These are phyloP conservation scores for Phlebiopsis flavidoalba DNA, from an alignment of 768 basidiomycete species.

Conservation along the genomic window DNA sequence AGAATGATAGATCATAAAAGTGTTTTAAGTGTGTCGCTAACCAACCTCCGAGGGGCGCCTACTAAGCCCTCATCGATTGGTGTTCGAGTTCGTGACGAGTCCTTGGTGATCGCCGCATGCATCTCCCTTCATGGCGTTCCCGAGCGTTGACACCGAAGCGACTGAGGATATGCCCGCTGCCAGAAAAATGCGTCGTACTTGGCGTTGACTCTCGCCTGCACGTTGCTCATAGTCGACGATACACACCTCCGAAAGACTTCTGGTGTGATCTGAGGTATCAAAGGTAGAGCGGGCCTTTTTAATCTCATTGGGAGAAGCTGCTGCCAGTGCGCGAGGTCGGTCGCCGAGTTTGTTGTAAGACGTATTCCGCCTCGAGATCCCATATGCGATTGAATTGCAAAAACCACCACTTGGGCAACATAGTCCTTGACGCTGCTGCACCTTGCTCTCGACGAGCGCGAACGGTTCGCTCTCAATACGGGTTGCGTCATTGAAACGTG, in stretches of 20 bases:
- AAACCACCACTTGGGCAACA: slow-evolving; percentile 97
- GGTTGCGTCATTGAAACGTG: slow-evolving; percentile 64
- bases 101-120: slow-evolving; percentile 89
- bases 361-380: slow-evolving; percentile 97
- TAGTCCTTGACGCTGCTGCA: slow-evolving; percentile 85
- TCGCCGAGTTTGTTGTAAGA: slow-evolving; percentile 95
- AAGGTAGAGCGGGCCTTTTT: slow-evolving; percentile 95
- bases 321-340: slow-evolving; percentile 89
- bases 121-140: slow-evolving; percentile 97
- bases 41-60: slow-evolving; percentile 40
- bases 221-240: slow-evolving; percentile 97
- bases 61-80: slow-evolving; percentile 93
- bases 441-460: slow-evolving; percentile 79
- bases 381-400: slow-evolving; percentile 98
- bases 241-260: slow-evolving; percentile 87
- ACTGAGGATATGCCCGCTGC: slow-evolving; percentile 91
- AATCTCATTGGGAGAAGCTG: slow-evolving; percentile 93
- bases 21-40: background rate
- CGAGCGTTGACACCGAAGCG: slow-evolving; percentile 91
- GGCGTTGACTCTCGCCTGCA: slow-evolving; percentile 94
- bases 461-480: slow-evolving; percentile 85
- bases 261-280: slow-evolving; percentile 93
- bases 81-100: slow-evolving; percentile 93
- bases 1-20: background rate
- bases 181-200: slow-evolving; percentile 99